phyloP scores from a whole-genome alignment of 169 alveolate species.

The Amoebophrya sp. region DNA sequence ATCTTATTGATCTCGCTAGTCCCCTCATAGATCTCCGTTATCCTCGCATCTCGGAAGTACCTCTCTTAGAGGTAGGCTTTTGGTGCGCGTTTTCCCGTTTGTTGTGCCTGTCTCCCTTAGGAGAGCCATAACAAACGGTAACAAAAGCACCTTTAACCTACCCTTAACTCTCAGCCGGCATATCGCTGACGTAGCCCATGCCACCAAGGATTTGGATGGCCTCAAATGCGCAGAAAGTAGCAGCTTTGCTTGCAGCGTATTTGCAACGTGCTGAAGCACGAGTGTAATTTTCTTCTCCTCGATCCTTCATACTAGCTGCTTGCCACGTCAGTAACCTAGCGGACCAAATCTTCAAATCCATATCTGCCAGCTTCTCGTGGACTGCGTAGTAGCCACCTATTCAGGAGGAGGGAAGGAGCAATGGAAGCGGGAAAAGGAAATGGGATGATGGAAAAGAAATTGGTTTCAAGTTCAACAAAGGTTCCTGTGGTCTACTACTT shows the following conservation, averaged over 20 bases:
- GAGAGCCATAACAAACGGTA: background rate
- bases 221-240: background rate
- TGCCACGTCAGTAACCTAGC: background rate
- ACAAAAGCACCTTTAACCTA: background rate
- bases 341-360: background rate
- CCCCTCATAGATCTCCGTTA: background rate
- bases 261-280: background rate
- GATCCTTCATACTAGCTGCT: background rate
- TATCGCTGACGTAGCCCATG: constrained; percentile 7
- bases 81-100: no score
- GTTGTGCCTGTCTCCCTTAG: no score
- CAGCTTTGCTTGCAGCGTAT: background rate
- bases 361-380: background rate
- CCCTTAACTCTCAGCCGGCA: background rate
- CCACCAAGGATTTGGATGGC: background rate
- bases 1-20: background rate
- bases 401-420: background rate
- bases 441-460: no score
- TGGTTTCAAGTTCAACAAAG: no score
- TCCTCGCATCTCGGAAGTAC: background rate
- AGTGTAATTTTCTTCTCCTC: background rate
- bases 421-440: background rate
- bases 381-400: background rate
- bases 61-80: no score
- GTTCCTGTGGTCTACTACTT: no score